phyloP scores from a whole-genome alignment of 805 yeast species.

The Saccharomycopsis synnaedendra region DNA sequence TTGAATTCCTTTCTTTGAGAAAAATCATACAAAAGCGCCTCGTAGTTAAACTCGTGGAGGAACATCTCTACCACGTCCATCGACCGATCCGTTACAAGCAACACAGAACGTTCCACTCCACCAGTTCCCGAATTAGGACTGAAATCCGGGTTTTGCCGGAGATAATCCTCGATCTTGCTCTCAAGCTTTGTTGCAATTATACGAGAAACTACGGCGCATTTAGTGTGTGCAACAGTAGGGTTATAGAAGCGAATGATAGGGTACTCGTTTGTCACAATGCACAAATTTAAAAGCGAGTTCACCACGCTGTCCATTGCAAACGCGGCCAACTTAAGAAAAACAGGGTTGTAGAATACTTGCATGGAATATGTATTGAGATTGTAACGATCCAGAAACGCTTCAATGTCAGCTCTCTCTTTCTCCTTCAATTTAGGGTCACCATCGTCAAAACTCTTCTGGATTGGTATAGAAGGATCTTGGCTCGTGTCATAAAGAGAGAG shows the following conservation, averaged over 20 bases:
- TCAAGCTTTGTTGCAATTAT: slow-evolving; percentile 68
- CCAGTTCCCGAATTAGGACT: slow-evolving; percentile 54
- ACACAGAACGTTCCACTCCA: slow-evolving; percentile 50
- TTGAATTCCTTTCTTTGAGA: slow-evolving; percentile 35
- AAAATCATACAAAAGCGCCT: slow-evolving; percentile 80
- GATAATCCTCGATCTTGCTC: slow-evolving; percentile 58
- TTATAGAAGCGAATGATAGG: slow-evolving; percentile 74
- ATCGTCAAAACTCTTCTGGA: slow-evolving; percentile 10
- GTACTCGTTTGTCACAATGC: slow-evolving; percentile 75
- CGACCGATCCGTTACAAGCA: slow-evolving; percentile 74
- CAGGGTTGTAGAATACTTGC: slow-evolving; percentile 59
- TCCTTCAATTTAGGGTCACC: slow-evolving; percentile 10
- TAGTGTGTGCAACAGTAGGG: slow-evolving; percentile 38
- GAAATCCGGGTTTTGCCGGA: slow-evolving; percentile 54
- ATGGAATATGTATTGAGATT: slow-evolving; percentile 34
- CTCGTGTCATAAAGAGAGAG: slow-evolving; percentile 35
- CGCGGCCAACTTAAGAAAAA: slow-evolving; percentile 50
- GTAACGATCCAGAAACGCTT: slow-evolving; percentile 1
- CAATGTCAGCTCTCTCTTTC: slow-evolving; percentile 1
- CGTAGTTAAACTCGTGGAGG: slow-evolving; percentile 82
- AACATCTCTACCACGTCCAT: slow-evolving; percentile 76
- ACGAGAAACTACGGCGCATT: slow-evolving; percentile 50
- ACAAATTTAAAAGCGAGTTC: slow-evolving; percentile 52
- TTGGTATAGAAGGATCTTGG: slow-evolving; percentile 8
- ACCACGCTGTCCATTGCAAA: slow-evolving; percentile 51